Evolutionary conservation across 1,139 yeast species (phyloP), one percentile per base, ranked within the genome.

Genomic region (Scheffersomyces illinoinensis): DNA sequence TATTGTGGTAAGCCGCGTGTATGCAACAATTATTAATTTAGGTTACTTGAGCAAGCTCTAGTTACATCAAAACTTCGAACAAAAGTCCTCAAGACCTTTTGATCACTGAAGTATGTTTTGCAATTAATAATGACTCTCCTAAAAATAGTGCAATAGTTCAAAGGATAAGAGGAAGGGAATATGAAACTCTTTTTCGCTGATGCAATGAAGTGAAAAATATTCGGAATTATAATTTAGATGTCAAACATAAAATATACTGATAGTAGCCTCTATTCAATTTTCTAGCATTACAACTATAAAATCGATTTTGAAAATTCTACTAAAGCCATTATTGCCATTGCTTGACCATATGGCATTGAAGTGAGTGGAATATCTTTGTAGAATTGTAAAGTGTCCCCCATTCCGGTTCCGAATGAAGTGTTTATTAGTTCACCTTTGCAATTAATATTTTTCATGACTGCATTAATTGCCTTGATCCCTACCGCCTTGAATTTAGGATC

Each of bases 11-110:
- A 74, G 63, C 26, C 81, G 82, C 66, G 75, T 83, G 51, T 86
- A 81, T 2, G 87, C 87, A 61, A 80, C 75, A 12, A 82, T 68
- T 8, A 82, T 83, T 12, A 79, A 48, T 10, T 47, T 47, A 1
- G 12, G 50, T 47, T 47, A 12, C 20, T 47, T 47, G 23, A 19
- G 19, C 50, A 20, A 19, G 23, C 50, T 48, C 33, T 4, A 26
- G 33, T 26, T 26, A 26, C 8, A 8, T 26, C 8, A 26, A 26
- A 26, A 4, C 33, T 10, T 26, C 5, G 33, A 26, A 26, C 8
- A 26, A 8, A 10, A 26, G 5, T 26, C 8, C 6, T 4, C 12
- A 26, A 26, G 33, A 26, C 33, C 8, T 26, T 10, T 26, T 26
- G 33, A 26, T 26, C 33, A 26, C 33, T 26, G 33, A 26, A 26